Evolutionary conservation across 768 basidiomycete genomes (phyloP).

Genomic region (Hygrophorus russula): DNA sequence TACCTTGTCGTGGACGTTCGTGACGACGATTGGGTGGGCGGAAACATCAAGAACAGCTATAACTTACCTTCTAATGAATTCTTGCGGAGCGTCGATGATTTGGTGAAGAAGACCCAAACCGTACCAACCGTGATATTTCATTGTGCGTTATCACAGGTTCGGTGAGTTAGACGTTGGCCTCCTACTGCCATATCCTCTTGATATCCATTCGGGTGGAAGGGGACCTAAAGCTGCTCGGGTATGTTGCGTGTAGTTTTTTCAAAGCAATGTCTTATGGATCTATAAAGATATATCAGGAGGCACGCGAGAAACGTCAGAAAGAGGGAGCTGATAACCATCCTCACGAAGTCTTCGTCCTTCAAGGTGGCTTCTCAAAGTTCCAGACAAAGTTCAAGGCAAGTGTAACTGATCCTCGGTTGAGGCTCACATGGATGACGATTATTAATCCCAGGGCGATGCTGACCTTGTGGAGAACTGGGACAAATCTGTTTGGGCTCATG

Average conservation of each 20-base stretch:
- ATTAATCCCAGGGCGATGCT: constrained; percentile 43
- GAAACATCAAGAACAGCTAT: constrained; percentile 59
- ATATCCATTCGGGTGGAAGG: constrained; percentile 21
- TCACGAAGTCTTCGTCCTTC: constrained; percentile 55
- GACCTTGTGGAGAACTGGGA: constrained; percentile 71
- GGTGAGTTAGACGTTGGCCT: constrained; percentile 33
- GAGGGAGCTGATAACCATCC: constrained; percentile 24
- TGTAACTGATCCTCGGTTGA: background rate
- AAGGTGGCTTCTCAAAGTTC: constrained; percentile 64
- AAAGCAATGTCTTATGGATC: constrained; percentile 6
- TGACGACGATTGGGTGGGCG: constrained; percentile 72
- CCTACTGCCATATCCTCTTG: background rate
- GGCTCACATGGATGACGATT: background rate
- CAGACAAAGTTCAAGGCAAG: constrained; percentile 57
- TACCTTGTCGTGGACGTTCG: constrained; percentile 77
- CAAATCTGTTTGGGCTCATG: constrained; percentile 16
- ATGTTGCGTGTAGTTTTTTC: constrained; percentile 11
- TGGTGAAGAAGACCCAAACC: constrained; percentile 50
- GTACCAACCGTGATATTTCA: constrained; percentile 66
- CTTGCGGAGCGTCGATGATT: constrained; percentile 38
- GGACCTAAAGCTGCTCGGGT: constrained; percentile 75
- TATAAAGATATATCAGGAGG: constrained; percentile 56
- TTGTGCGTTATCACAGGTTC: constrained; percentile 63
- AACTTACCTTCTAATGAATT: constrained; percentile 58
- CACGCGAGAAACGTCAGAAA: constrained; percentile 30